A percentile compares a stretch with the other conserved stretches of the same genome.
Conservation (phyloP, 495 filamentous ascomycete genomes). For the Neurospora sp. region DNA sequence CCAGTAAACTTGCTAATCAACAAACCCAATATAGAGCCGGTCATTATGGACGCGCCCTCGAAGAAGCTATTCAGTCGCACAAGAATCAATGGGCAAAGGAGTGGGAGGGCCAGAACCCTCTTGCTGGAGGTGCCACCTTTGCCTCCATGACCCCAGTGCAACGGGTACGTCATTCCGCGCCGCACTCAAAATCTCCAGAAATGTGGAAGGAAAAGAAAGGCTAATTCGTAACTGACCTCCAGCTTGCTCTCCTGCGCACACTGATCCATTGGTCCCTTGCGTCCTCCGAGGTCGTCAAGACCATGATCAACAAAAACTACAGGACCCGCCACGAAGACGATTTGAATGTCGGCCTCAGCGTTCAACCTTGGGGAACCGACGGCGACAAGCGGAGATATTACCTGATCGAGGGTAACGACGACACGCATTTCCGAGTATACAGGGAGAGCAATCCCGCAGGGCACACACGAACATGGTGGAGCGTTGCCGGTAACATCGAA, state of each 20-base stretch:
- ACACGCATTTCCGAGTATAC: conserved; percentile 91
- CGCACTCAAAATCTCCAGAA: background rate
- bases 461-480: conserved; percentile 80
- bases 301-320: conserved; percentile 77
- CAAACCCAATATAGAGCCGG: conserved; percentile 45
- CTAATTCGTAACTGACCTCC: conserved; percentile 1
- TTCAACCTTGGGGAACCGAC: conserved; percentile 91
- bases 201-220: background rate
- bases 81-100: conserved; percentile 78
- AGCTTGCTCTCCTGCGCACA: conserved; percentile 74
- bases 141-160: conserved; percentile 66
- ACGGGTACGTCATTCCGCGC: conserved; percentile 49
- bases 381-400: conserved; percentile 86
- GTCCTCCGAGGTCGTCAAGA: conserved; percentile 73
- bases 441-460: conserved; percentile 79
- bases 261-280: conserved; percentile 84
- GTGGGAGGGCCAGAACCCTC: conserved; percentile 80
- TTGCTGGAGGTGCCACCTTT: conserved; percentile 70
- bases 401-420: conserved; percentile 87
- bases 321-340: conserved; percentile 90
- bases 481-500: conserved; percentile 79
- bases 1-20: background rate
- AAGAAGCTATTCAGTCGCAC: conserved; percentile 84
- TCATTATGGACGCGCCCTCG: conserved; percentile 84
- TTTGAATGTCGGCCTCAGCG: conserved; percentile 81